These are phyloP conservation scores for Scheffersomyces lignicola DNA, from an alignment of 1,139 yeast genomes.

Conservation along the genomic window DNA sequence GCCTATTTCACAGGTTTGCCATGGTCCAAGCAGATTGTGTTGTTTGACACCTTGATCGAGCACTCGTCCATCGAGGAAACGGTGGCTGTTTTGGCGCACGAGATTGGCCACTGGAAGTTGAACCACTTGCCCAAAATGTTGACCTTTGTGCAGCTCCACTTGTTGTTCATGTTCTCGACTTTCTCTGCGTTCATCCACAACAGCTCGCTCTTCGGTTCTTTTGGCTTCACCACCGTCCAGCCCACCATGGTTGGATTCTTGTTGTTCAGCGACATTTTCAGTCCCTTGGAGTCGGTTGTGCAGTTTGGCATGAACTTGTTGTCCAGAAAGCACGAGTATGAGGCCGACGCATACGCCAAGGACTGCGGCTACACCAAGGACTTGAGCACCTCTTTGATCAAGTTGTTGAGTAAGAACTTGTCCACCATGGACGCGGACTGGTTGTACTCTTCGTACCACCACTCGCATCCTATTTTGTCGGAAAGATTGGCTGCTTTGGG, in stretches of 20 bases:
- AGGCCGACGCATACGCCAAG: slow-evolving; percentile 87
- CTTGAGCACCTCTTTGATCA: slow-evolving; percentile 71
- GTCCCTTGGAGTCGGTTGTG: slow-evolving; percentile 72
- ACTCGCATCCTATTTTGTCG: slow-evolving; percentile 86
- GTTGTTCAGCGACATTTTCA: slow-evolving; percentile 69
- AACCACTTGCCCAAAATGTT: slow-evolving; percentile 79
- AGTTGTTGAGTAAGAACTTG: slow-evolving; percentile 75
- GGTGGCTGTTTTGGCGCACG: slow-evolving; percentile 94
- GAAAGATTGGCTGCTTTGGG: slow-evolving; percentile 82
- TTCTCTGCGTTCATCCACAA: slow-evolving; percentile 82
- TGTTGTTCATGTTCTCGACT: slow-evolving; percentile 63
- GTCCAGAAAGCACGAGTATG: slow-evolving; percentile 85
- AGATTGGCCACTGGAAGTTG: slow-evolving; percentile 95
- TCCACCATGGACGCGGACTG: slow-evolving; percentile 85
- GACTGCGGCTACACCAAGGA: slow-evolving; percentile 68
- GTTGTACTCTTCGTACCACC: slow-evolving; percentile 84
- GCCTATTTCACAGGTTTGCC: slow-evolving; percentile 96
- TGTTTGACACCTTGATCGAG: slow-evolving; percentile 85
- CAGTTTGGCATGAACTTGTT: slow-evolving; percentile 67
- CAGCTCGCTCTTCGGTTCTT: slow-evolving; percentile 69
- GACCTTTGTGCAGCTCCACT: slow-evolving; percentile 60
- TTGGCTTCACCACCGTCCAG: slow-evolving; percentile 65
- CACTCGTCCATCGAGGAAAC: slow-evolving; percentile 77
- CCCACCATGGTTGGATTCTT: slow-evolving; percentile 83
- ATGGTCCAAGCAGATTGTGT: slow-evolving; percentile 93